These are phyloP conservation scores for Neoconidiobolus thromboides DNA, from an alignment of 371 early-diverging fungal species.

Conservation along the genomic window DNA sequence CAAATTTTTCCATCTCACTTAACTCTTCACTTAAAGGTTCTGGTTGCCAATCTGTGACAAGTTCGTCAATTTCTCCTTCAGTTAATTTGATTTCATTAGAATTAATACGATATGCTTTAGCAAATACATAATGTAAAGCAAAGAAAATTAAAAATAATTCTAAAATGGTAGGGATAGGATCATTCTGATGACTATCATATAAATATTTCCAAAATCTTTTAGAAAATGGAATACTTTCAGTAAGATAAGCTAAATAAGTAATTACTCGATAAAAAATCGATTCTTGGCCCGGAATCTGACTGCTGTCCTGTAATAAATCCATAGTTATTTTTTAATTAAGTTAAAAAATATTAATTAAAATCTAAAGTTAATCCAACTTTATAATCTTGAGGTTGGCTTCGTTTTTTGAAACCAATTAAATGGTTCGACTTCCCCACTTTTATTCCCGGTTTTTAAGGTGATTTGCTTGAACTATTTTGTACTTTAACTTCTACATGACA, in stretches of 20 bases:
- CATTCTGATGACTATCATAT: constrained; percentile 86
- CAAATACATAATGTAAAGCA: constrained; percentile 72
- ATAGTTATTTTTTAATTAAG: no score
- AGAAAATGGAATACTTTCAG: constrained; percentile 45
- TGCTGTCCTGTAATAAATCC: no score
- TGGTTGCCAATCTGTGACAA: constrained; percentile 91
- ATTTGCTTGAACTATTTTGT: no score
- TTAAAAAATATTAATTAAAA: no score
- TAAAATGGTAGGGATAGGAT: constrained; percentile 79
- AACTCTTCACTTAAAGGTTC: constrained; percentile 79
- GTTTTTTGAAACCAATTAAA: no score
- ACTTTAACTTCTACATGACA: no score
- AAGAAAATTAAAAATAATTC: constrained; percentile 74
- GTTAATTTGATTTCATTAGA: constrained; percentile 57
- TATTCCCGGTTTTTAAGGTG: no score
- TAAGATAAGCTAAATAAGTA: background rate
- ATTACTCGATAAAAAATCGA: background rate
- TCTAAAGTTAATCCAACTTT: no score
- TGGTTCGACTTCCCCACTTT: no score
- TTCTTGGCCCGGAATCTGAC: background rate
- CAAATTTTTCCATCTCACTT: constrained; percentile 54
- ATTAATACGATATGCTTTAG: constrained; percentile 69
- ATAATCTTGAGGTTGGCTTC: no score
- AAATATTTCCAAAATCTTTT: constrained; percentile 59
- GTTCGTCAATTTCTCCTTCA: constrained; percentile 85